Base-by-base conservation (phyloP, 768 basidiomycete genomes). In the Calvatia gigantea region DNA sequence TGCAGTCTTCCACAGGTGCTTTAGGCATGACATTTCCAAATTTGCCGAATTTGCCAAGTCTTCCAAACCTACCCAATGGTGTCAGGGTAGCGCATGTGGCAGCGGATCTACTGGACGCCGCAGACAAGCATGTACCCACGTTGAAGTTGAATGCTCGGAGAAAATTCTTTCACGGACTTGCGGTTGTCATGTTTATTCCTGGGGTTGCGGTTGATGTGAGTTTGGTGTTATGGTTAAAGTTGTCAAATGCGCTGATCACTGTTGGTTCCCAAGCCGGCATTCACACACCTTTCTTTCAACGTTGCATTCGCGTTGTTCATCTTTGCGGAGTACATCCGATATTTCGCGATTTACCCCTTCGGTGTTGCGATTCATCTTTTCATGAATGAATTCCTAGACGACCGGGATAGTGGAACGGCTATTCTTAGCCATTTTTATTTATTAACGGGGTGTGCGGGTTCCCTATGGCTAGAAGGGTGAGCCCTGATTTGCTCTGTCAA, bases 351-450 rank as follows among this genome's bases (percentile, higher is more conserved):
- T 46, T 98, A 97, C 73, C 97, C 97, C 2, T 91, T 98, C 63
- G 94, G 94, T 12, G 95, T 91, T 8, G 76, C 84, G 9, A 84
- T 99, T 17, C 97, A 99, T 71, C 74, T 98, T 53, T 99, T 99
- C 71, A 86, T 99, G 84, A 91, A 89, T 73, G 97, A 99, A 68
- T 99, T 99, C 66, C 75, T 98, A 68, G 97, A 99, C 72, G 81
- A 87, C 63, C 91, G 92, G 72, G 97, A 99, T 70, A 81, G 86
- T 47, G 97, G 97, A 2, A 96, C 95, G 9, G 97, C 94, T 25
- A 95, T 99, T 62, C 70, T 99, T 61, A 95, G 94, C 64, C 97
- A 99, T 72, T 99, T 99, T 67, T 99, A 98, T 73, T 75, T 99
- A 42, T 75, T 99, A 51, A 95, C 93, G 0, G 97, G 97, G 2